phyloP scores from a whole-genome alignment of 2,329 filamentous ascomycete species.

The Cladosporium sphaerospermum region DNA sequence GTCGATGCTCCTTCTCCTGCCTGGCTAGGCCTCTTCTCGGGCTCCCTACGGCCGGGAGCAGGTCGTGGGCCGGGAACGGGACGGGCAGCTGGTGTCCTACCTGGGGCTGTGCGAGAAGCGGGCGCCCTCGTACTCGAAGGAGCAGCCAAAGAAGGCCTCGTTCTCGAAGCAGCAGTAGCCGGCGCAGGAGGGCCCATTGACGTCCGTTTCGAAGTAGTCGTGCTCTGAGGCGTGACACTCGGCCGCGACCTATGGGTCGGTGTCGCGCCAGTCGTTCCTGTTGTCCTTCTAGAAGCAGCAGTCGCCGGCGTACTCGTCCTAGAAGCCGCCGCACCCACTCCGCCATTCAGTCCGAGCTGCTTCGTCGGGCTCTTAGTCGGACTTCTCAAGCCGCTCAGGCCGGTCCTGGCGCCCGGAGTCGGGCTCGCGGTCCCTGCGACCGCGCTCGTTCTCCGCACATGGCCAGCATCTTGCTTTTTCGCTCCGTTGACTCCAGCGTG shows the following conservation, averaged over 20 bases:
- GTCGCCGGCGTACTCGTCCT: constrained; percentile 61
- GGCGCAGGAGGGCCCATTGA: constrained; percentile 26
- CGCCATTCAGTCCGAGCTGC: constrained; percentile 48
- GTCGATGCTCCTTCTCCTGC: constrained; percentile 14
- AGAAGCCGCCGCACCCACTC: constrained; percentile 53
- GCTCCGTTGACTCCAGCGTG: constrained; percentile 23
- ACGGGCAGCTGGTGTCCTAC: constrained; percentile 10
- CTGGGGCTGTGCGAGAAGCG: constrained; percentile 11
- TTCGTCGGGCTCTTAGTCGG: constrained; percentile 77
- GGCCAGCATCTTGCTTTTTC: constrained; percentile 23
- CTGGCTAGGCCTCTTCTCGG: constrained; percentile 18
- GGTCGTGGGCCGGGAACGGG: constrained; percentile 13
- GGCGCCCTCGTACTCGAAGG: constrained; percentile 13
- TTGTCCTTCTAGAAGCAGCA: constrained; percentile 17
- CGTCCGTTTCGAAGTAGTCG: constrained; percentile 22
- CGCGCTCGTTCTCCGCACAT: constrained; percentile 25
- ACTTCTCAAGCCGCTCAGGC: constrained; percentile 56
- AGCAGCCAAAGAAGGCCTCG: constrained; percentile 15
- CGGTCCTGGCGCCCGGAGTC: constrained; percentile 56
- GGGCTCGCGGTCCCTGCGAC: constrained; percentile 60
- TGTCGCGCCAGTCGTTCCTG: constrained; percentile 33
- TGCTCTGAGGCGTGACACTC: constrained; percentile 43
- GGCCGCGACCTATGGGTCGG: constrained; percentile 47
- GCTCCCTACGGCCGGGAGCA: constrained; percentile 14
- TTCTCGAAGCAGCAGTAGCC: constrained; percentile 25